Base-by-base conservation (phyloP, 140 eudicot genomes). In the Flaveria floridana region DNA sequence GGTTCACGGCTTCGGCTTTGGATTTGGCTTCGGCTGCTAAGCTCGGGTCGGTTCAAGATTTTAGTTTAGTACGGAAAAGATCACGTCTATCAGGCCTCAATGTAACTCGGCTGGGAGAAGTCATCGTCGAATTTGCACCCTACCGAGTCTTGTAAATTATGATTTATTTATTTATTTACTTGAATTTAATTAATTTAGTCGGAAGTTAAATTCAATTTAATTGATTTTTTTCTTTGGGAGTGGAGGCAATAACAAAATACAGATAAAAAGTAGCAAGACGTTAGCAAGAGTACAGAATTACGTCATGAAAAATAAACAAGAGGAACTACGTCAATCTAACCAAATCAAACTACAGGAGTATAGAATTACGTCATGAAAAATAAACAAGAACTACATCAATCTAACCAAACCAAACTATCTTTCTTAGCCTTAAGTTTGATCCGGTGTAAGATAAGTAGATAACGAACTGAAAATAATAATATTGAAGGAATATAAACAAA, bases 81-180 rank as follows among this genome's bases (percentile, higher is more conserved):
- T 71, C 37, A 34, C 78, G 64, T 26, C 64, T 71, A 39, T 71
- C 26, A 18, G 82, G 71, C 78, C 47, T 64, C 71, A 14, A 15
- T 77, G 82, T 77, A 72, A 78, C 82, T 78, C 82, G 82, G 82
- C 79, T 76, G 15, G 81, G 85, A 79, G 79, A 48, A 76, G 82
- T 82, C 70, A 62, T 56, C 57, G 82, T 77, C 78, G 85, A 77
- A 76, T 56, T 72, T 72, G 73, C 80, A 73, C 70, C 77, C 69
- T 11, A 76, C 68, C 58, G 71, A 70, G 73, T 78, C 86, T 73
- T 82, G 86, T 78, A 82, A 73, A 82, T 82, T 78, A 71, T 78
- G 69, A 82, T 78, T 82, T 82, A 82, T 82, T 82, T 73, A 75
- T 80, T 80, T 41, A 63, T 75, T 80, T 55, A 69, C 81, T 75